Percentiles rank a stretch among this genome's conserved stretches.
phyloP scores from a whole-genome alignment of 805 yeast species.

The Saccharomycopsis malanga region DNA sequence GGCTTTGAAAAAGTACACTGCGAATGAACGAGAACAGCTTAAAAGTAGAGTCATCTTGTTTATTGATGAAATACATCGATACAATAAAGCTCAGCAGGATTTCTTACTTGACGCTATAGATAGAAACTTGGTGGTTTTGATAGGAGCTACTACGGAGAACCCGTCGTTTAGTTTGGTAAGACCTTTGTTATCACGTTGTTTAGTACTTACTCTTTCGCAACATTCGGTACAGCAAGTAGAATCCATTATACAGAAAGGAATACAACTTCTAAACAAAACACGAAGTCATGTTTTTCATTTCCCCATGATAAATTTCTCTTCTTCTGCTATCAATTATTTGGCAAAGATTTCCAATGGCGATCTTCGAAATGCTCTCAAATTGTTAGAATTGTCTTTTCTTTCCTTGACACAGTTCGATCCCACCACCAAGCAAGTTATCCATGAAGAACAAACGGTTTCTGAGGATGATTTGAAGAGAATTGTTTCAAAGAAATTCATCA shows the following conservation, averaged over 20 bases:
- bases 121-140: conserved; percentile 67
- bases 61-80: conserved; percentile 90
- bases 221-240: conserved; percentile 44
- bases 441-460: background rate
- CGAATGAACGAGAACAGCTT: conserved; percentile 35
- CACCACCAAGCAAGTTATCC: conserved; percentile 7
- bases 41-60: conserved; percentile 62
- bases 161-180: conserved; percentile 77
- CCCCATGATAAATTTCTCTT: conserved; percentile 45
- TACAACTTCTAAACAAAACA: conserved; percentile 50
- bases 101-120: conserved; percentile 78
- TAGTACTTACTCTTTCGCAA: conserved; percentile 61
- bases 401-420: conserved; percentile 33
- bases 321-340: conserved; percentile 57
- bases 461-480: conserved; percentile 32
- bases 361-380: conserved; percentile 74
- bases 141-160: conserved; percentile 98
- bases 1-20: conserved; percentile 47
- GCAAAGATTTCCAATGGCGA: conserved; percentile 81
- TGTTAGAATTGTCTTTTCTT: conserved; percentile 63
- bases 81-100: conserved; percentile 83
- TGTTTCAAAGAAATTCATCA: conserved; percentile 44
- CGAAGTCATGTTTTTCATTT: conserved; percentile 46
- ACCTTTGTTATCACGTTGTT: conserved; percentile 80
- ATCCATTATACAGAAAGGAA: conserved; percentile 50